Evolutionary conservation across 2,329 filamentous ascomycete genomes (phyloP).

Genomic region (Colletotrichum eleusines): DNA sequence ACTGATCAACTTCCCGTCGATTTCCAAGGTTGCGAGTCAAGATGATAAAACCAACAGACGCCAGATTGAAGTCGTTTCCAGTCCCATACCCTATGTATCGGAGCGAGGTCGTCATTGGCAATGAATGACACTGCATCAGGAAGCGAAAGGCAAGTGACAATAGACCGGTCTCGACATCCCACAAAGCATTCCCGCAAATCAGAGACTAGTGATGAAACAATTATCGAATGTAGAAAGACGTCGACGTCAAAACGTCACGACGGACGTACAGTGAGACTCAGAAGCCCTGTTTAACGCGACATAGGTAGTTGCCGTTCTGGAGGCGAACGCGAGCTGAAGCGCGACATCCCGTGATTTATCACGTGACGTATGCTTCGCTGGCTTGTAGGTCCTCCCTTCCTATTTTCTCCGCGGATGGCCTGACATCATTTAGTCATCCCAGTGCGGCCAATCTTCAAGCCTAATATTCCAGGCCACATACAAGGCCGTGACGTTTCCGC

Average conservation of each 20-base stretch:
- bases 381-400: slow-evolving; percentile 19
- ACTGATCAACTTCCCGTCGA: slow-evolving; percentile 41
- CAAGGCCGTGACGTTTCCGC: slow-evolving; percentile 32
- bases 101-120: not conserved
- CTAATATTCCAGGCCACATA: slow-evolving; percentile 38
- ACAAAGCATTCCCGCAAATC: not conserved
- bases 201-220: not conserved
- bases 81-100: slow-evolving; percentile 6
- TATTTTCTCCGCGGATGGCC: slow-evolving; percentile 34
- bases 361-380: not conserved
- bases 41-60: not conserved
- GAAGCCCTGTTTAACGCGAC: slow-evolving; percentile 10
- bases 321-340: slow-evolving; percentile 26
- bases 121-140: not conserved
- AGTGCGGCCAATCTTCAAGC: slow-evolving; percentile 1
- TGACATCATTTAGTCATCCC: slow-evolving; percentile 41
- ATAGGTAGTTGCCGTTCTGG: slow-evolving; percentile 16
- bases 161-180: not conserved
- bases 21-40: too few relatives aligned
- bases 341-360: slow-evolving; percentile 24
- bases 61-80: slow-evolving; percentile 13
- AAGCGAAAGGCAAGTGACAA: not conserved
- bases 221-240: not conserved
- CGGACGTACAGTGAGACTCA: not conserved
- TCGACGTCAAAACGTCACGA: not conserved